Conservation (phyloP, 2,329 filamentous ascomycete species). For the Arthrobotrys megalospora region DNA sequence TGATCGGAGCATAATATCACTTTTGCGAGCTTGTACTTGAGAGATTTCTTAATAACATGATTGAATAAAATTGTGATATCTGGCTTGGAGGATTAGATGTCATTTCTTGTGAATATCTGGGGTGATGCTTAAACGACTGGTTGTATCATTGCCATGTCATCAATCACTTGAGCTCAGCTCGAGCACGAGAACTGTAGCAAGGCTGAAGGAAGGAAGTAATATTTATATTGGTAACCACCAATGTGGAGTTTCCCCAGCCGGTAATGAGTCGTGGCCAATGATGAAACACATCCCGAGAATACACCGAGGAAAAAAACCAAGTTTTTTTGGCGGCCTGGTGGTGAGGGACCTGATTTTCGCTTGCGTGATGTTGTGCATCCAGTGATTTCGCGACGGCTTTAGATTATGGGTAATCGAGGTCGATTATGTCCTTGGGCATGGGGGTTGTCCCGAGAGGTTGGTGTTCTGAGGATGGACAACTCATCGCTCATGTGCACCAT, state of each 20-base stretch:
- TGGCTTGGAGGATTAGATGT: neutral
- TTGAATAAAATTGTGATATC: conserved; percentile 25
- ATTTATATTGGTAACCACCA: conserved; percentile 3
- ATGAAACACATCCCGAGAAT: conserved; percentile 47
- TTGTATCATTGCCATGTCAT: conserved; percentile 59
- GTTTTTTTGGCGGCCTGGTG: conserved; percentile 32
- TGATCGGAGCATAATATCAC: conserved; percentile 36
- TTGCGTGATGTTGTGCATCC: conserved; percentile 61
- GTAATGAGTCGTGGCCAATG: conserved; percentile 45
- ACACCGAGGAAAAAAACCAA: conserved; percentile 44
- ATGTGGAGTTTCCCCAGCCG: neutral
- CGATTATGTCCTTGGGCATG: conserved; percentile 1
- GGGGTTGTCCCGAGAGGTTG: conserved; percentile 19
- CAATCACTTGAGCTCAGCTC: conserved; percentile 55
- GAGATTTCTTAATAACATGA: conserved; percentile 14
- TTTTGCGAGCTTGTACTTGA: conserved; percentile 26
- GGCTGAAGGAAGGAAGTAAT: conserved; percentile 41
- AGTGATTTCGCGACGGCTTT: conserved; percentile 58
- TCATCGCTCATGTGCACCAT: conserved; percentile 61
- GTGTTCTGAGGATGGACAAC: conserved; percentile 48
- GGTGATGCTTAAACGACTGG: conserved; percentile 48
- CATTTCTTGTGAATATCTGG: conserved; percentile 11
- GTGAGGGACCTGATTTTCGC: conserved; percentile 51
- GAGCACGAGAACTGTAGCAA: conserved; percentile 53
- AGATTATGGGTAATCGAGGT: conserved; percentile 18